Conservation (phyloP, 2,329 filamentous ascomycete species). For the Stemphylium vesicarium region DNA sequence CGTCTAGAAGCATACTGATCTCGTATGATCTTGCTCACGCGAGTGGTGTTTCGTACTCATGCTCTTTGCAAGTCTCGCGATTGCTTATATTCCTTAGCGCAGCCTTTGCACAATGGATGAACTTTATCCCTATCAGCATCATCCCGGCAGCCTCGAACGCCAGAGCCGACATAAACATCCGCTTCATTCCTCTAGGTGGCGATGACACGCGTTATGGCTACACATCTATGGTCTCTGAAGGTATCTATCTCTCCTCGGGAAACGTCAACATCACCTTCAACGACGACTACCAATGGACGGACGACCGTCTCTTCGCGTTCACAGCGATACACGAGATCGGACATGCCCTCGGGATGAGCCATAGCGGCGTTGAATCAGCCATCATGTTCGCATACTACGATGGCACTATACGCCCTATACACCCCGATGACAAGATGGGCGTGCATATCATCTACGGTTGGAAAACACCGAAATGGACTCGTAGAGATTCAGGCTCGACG, state of each 20-base stretch:
- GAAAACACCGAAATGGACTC: constrained; percentile 34
- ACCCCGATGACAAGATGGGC: constrained; percentile 38
- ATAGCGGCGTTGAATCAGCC: constrained; percentile 36
- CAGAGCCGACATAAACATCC: constrained; percentile 34
- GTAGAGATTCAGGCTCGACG: constrained; percentile 27
- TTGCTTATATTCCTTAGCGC: constrained; percentile 12
- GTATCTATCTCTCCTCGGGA: constrained; percentile 26
- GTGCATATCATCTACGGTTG: constrained; percentile 39
- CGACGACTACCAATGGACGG: constrained; percentile 36
- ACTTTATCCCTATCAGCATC: constrained; percentile 29
- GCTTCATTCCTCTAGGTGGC: constrained; percentile 28
- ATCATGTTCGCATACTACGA: constrained; percentile 41
- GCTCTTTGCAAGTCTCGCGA: background rate
- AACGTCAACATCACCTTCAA: constrained; percentile 42
- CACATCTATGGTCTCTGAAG: constrained; percentile 36
- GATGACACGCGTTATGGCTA: constrained; percentile 29
- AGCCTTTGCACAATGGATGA: constrained; percentile 37
- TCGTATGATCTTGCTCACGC: no score
- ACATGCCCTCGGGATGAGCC: constrained; percentile 36
- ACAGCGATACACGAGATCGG: constrained; percentile 40
- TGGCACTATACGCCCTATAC: constrained; percentile 27
- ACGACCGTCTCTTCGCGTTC: constrained; percentile 36
- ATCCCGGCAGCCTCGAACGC: constrained; percentile 18
- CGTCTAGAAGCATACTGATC: no score
- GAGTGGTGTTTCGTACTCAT: no score